Evolutionary conservation across 1,284 basidiomycete genomes (phyloP).

Genomic region (Testicularia cyperi): DNA sequence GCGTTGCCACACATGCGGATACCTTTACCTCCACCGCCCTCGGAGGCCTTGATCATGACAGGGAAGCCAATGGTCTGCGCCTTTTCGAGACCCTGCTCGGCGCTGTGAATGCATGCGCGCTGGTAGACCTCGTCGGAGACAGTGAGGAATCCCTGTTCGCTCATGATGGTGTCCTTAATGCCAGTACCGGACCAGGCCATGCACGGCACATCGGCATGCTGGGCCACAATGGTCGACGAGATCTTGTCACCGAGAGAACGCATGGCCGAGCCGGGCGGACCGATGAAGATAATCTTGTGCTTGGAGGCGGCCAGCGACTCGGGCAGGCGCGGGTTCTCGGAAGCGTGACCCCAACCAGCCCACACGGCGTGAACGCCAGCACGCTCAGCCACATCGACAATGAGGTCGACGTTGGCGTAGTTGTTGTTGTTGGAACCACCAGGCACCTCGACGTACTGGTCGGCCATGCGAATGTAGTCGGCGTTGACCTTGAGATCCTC

Average conservation of each 20-base stretch:
- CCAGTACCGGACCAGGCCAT: conserved; percentile 99
- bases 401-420: conserved; percentile 99
- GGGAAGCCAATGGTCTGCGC: conserved; percentile 92
- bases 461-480: conserved; percentile 99
- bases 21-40: conserved; percentile 98
- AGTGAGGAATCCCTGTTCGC: conserved; percentile 85
- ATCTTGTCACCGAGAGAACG: conserved; percentile 99
- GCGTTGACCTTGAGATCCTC: conserved; percentile 96
- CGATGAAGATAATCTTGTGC: conserved; percentile 98
- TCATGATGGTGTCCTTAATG: conserved; percentile 83
- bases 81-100: conserved; percentile 81
- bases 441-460: conserved; percentile 97
- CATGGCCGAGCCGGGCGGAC: conserved; percentile 98
- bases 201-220: conserved; percentile 94
- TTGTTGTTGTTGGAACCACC: conserved; percentile 99
- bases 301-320: conserved; percentile 87
- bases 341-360: conserved; percentile 99
- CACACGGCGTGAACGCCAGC: conserved; percentile 97
- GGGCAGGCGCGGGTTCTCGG: conserved; percentile 97
- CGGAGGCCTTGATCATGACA: conserved; percentile 99
- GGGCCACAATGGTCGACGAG: conserved; percentile 97
- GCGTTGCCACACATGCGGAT: conserved; percentile 61
- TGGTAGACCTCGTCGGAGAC: conserved; percentile 90
- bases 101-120: conserved; percentile 83
- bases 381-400: conserved; percentile 96